Evolutionary conservation across 2,329 filamentous ascomycete species (phyloP), one percentile per base, ranked within the genome.

Genomic region (Diaporthe capsici): DNA sequence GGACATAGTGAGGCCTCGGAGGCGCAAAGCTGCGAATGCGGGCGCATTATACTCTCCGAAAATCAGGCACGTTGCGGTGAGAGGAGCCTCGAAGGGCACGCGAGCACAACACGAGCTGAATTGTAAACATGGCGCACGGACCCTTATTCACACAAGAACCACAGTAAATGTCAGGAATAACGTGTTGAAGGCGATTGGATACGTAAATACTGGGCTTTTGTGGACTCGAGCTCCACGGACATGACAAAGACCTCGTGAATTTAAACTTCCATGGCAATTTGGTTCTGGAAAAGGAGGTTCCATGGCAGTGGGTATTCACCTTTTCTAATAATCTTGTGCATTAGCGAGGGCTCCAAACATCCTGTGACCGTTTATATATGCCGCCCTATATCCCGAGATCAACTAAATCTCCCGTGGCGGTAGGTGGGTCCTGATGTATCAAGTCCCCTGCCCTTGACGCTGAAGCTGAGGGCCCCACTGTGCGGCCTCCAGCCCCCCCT

Each of bases 341-440:
- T 37, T 25, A 53, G 65, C 65, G 65, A 68, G 34, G 47, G 47
- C 22, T 8, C 31, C 47, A 53, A 53, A 53, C 31, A 39, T 53
- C 22, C 31, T 53, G 65, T 39, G 22, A 15, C 47, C 13, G 34
- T 49, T 39, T 53, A 39, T 20, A 55, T 39, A 68, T 68, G 65
- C 65, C 65, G 47, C 34, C 65, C 65, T 68, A 68, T 68, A 68
- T 68, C 49, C 65, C 65, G 65, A 42, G 47, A 53, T 53, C 65
- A 68, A 53, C 25, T 68, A 53, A 68, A 68, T 68, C 65, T 68
- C 65, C 34, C 47, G 22, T 53, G 22, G 44, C 25, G 3, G 47
- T 12, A 39, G n/a, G 65, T 68, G 65, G 65, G 47, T 28, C 65
- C 22, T 13, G 25, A n/a, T 53, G 65, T 68, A 31, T 53, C 47